Conservation (phyloP, 495 filamentous ascomycete genomes). For the Elasticomyces elasticus region DNA sequence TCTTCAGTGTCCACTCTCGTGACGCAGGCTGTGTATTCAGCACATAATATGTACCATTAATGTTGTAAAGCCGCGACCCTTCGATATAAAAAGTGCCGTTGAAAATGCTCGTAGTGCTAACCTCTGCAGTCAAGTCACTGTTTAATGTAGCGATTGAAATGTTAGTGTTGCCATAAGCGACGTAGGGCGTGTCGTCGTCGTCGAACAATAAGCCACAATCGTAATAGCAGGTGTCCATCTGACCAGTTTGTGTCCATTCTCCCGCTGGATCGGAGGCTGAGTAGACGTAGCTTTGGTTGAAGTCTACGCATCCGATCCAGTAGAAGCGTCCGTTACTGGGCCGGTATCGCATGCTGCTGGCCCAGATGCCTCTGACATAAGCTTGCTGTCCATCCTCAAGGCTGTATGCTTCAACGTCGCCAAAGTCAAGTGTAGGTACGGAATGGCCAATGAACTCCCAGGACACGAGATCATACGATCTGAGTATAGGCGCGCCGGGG, state of each 20-base stretch:
- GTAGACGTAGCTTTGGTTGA: constrained; percentile 41
- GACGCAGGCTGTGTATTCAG: constrained; percentile 37
- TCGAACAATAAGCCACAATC: constrained; percentile 49
- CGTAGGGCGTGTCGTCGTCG: constrained; percentile 46
- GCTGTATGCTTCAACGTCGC: constrained; percentile 34
- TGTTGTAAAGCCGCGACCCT: constrained; percentile 48
- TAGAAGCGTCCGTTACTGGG: constrained; percentile 39
- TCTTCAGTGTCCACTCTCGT: constrained; percentile 40
- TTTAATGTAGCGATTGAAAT: constrained; percentile 37
- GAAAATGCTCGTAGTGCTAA: constrained; percentile 37
- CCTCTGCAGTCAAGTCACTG: constrained; percentile 33
- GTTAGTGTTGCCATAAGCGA: constrained; percentile 43
- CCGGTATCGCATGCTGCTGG: constrained; percentile 43
- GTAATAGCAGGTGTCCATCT: constrained; percentile 45
- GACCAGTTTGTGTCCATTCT: constrained; percentile 32
- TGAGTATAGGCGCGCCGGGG: constrained; percentile 49
- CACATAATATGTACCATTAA: constrained; percentile 46
- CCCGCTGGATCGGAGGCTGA: constrained; percentile 34
- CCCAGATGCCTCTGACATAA: constrained; percentile 48
- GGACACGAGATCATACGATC: constrained; percentile 46
- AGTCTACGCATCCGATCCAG: constrained; percentile 48
- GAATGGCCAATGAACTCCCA: constrained; percentile 48
- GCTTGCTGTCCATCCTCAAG: constrained; percentile 36
- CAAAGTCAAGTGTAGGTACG: constrained; percentile 42
- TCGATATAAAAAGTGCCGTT: constrained; percentile 36